Percentiles rank a stretch among this genome's conserved stretches.
Evolutionary conservation across 1,284 basidiomycete genomes (phyloP).

Genomic region (Anthracocystis walkeri): DNA sequence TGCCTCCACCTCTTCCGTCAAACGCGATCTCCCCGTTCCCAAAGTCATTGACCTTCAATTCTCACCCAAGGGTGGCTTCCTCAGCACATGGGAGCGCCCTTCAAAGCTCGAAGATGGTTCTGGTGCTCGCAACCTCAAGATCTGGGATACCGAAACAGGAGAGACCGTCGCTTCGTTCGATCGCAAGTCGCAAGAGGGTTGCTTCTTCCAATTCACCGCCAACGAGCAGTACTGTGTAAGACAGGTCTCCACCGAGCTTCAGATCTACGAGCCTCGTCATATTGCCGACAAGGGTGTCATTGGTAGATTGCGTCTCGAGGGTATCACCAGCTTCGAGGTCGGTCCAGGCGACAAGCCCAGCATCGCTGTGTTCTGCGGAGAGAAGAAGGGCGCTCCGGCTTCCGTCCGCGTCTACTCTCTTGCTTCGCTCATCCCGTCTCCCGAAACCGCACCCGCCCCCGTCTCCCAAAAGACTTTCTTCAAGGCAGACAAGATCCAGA

Average conservation of each 20-base stretch:
- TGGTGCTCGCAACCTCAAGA: slow-evolving; percentile 83
- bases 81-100: slow-evolving; percentile 94
- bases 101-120: slow-evolving; percentile 80
- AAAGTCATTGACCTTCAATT: slow-evolving; percentile 87
- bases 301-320: slow-evolving; percentile 85
- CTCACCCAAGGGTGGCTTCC: slow-evolving; percentile 89
- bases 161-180: slow-evolving; percentile 83
- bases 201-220: slow-evolving; percentile 84
- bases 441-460: slow-evolving; percentile 75
- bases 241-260: slow-evolving; percentile 84
- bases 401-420: slow-evolving; percentile 87
- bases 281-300: slow-evolving; percentile 83
- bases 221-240: slow-evolving; percentile 89
- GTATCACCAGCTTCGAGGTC: slow-evolving; percentile 79
- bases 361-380: slow-evolving; percentile 88
- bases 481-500: slow-evolving; percentile 91
- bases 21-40: slow-evolving; percentile 71
- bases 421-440: slow-evolving; percentile 75
- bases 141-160: slow-evolving; percentile 85
- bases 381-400: slow-evolving; percentile 97
- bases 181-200: slow-evolving; percentile 84
- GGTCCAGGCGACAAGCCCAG: slow-evolving; percentile 86
- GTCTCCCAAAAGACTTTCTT: slow-evolving; percentile 84
- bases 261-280: slow-evolving; percentile 81
- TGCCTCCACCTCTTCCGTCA: slow-evolving; percentile 56